Evolutionary conservation across 148 eudicot species (phyloP).

Genomic region (Camellia sinensis): DNA sequence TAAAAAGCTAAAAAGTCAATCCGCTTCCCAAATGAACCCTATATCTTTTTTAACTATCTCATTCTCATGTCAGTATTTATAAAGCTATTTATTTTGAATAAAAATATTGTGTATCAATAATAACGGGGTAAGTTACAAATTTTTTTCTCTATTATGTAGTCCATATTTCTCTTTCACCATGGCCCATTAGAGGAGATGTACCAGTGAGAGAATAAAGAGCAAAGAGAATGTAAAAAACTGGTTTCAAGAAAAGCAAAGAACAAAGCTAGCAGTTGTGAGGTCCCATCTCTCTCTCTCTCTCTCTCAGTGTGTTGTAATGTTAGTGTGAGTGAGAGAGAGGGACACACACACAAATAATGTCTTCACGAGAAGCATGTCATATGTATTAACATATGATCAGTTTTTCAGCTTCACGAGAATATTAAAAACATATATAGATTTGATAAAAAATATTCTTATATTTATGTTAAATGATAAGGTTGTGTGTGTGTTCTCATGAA

Average conservation of each 20-base stretch:
- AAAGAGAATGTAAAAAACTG: conserved; percentile 1
- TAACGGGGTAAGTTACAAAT: too few relatives aligned
- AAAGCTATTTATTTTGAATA: too few relatives aligned
- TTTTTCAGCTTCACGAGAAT: not conserved
- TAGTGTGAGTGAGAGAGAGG: too few relatives aligned
- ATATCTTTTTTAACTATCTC: too few relatives aligned
- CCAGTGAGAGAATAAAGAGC: conserved; percentile 2
- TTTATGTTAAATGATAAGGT: not conserved
- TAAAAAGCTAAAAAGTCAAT: too few relatives aligned
- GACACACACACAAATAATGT: too few relatives aligned
- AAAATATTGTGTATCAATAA: too few relatives aligned
- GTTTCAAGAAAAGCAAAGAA: conserved; percentile 9
- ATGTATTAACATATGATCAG: not conserved
- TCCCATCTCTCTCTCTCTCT: not conserved
- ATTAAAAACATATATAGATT: not conserved
- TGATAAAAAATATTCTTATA: not conserved
- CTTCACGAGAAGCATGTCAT: not conserved
- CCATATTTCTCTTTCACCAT: not conserved
- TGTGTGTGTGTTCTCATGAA: too few relatives aligned
- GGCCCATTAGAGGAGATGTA: conserved; percentile 12
- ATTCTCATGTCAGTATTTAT: too few relatives aligned
- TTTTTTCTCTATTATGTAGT: too few relatives aligned
- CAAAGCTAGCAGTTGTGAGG: not conserved
- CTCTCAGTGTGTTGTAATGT: not conserved
- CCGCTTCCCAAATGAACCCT: too few relatives aligned